Conservation (phyloP, 306 rosid genomes). For the Corylus avellana region DNA sequence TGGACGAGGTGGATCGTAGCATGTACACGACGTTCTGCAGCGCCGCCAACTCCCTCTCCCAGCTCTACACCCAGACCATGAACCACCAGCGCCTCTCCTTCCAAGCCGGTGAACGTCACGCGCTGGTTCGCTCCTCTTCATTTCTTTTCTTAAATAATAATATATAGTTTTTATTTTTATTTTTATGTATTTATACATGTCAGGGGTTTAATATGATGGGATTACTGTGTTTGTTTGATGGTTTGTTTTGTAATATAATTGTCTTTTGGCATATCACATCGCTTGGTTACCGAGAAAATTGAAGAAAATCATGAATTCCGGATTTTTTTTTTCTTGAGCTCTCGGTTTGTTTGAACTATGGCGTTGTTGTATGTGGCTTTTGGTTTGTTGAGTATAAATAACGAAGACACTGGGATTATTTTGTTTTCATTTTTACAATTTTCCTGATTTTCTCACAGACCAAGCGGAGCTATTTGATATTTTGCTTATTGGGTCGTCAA, state of each 20-base stretch:
- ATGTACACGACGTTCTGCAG: conserved; percentile 90
- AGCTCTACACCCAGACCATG: conserved; percentile 87
- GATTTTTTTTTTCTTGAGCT: neutral
- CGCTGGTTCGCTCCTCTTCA: conserved; percentile 46
- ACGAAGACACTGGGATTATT: neutral
- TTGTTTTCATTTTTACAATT: neutral
- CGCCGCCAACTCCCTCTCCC: conserved; percentile 96
- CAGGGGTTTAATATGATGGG: neutral
- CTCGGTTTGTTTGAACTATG: neutral
- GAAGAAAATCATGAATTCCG: neutral
- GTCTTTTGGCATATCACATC: neutral
- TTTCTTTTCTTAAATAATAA: neutral
- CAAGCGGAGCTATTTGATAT: neutral
- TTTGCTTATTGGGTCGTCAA: neutral
- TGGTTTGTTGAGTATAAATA: neutral
- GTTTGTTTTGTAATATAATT: neutral
- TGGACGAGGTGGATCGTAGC: conserved; percentile 95
- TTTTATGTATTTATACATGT: neutral
- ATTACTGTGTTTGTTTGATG: neutral
- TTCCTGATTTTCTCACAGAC: neutral
- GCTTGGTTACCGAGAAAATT: neutral
- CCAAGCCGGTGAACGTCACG: conserved; percentile 97
- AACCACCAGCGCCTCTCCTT: conserved; percentile 86
- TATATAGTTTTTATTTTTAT: too few relatives aligned
- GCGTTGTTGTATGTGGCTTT: neutral